These are phyloP conservation scores for Botrytis tulipae DNA, from an alignment of 2,329 filamentous ascomycete genomes.

Conservation along the genomic window DNA sequence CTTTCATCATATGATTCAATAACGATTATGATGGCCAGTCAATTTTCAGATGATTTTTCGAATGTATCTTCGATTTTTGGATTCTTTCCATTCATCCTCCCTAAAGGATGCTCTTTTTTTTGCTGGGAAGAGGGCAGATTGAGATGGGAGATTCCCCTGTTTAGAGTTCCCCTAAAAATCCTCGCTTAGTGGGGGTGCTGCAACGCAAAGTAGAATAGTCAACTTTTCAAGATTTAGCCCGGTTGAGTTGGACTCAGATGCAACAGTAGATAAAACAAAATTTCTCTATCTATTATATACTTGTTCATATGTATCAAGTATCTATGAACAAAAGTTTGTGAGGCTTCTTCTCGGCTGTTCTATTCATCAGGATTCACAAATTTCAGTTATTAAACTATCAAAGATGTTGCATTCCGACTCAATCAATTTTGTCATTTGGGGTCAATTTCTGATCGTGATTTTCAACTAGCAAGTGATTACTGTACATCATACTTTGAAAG, in stretches of 20 bases:
- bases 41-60: neutral
- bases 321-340: neutral
- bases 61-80: neutral
- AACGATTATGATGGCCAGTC: neutral
- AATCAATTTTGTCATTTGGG: neutral
- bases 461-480: neutral
- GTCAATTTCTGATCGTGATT: neutral
- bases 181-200: neutral
- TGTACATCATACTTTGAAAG: neutral
- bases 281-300: too few relatives aligned
- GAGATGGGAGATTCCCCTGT: neutral
- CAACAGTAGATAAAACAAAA: neutral
- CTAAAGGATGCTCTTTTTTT: neutral
- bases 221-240: neutral
- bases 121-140: neutral
- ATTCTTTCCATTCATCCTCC: neutral
- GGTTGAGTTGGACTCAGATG: neutral
- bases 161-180: neutral
- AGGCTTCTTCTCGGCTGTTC: neutral
- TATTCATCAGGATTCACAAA: neutral
- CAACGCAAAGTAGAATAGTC: neutral
- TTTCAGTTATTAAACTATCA: fast-evolving
- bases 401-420: neutral
- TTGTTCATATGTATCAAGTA: neutral
- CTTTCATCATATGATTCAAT: neutral